These are phyloP conservation scores for Ogataea trehaloabstinens DNA, from an alignment of 805 yeast genomes.

Conservation along the genomic window DNA sequence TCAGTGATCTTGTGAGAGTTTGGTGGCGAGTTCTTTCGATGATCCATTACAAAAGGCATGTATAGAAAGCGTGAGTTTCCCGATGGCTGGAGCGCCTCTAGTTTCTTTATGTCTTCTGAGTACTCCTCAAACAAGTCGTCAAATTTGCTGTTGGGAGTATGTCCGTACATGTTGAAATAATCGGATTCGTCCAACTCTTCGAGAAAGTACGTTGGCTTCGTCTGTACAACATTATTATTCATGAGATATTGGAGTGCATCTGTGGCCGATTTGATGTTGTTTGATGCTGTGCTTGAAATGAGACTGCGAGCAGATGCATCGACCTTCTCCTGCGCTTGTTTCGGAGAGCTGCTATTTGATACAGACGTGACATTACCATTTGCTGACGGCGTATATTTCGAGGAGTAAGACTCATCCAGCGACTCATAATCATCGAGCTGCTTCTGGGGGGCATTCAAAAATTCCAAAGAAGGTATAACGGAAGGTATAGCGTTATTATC, in stretches of 20 bases:
- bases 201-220: slow-evolving; percentile 19
- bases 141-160: background rate
- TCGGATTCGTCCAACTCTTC: slow-evolving; percentile 12
- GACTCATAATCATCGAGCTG: slow-evolving; percentile 7
- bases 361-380: background rate
- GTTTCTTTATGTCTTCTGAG: slow-evolving; percentile 36
- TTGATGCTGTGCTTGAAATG: too few species aligned
- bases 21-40: slow-evolving; percentile 1
- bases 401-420: slow-evolving; percentile 17
- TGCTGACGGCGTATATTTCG: slow-evolving; percentile 1
- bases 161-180: background rate
- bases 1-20: background rate
- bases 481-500: background rate
- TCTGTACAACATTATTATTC: slow-evolving; percentile 13
- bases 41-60: slow-evolving; percentile 14
- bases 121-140: slow-evolving; percentile 30
- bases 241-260: slow-evolving; percentile 19
- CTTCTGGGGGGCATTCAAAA: background rate
- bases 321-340: background rate
- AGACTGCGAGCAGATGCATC: background rate
- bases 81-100: slow-evolving; percentile 24
- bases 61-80: slow-evolving; percentile 7
- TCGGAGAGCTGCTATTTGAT: background rate
- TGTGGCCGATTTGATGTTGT: background rate
- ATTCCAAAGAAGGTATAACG: background rate